Evolutionary conservation across 441 rosid species (phyloP).

Genomic region (Capsella rubella): DNA sequence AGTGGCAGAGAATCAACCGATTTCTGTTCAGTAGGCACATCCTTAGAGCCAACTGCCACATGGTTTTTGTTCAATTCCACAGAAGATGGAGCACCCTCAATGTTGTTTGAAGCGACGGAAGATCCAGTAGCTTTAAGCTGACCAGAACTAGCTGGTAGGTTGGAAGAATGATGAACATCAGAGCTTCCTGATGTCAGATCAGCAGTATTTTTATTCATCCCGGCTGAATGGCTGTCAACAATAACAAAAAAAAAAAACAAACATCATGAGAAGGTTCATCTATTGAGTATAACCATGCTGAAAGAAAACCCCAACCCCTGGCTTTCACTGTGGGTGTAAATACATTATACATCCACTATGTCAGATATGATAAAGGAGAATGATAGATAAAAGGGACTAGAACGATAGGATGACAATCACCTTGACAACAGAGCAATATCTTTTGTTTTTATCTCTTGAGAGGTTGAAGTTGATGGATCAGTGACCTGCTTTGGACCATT

Average conservation of each 20-base stretch:
- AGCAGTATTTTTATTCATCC: conserved; percentile 57
- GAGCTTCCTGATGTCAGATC: conserved; percentile 53
- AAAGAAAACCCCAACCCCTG: conserved; percentile 11
- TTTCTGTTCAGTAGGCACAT: conserved; percentile 45
- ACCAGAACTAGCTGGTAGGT: conserved; percentile 47
- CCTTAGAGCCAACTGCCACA: conserved; percentile 54
- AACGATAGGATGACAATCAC: conserved; percentile 45
- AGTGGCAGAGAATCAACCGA: conserved; percentile 49
- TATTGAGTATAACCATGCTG: conserved; percentile 7
- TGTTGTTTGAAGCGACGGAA: conserved; percentile 46
- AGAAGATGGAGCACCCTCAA: conserved; percentile 43
- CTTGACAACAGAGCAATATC: conserved; percentile 54
- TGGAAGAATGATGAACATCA: conserved; percentile 44
- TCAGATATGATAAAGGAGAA: conserved; percentile 17
- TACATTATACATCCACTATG: conserved; percentile 24
- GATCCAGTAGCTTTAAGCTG: conserved; percentile 52
- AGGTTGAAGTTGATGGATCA: conserved; percentile 52
- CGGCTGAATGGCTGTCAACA: conserved; percentile 56
- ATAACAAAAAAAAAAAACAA: conserved; percentile 24
- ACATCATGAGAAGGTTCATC: conserved; percentile 25
- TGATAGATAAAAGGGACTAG: conserved; percentile 11
- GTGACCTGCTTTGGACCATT: conserved; percentile 63
- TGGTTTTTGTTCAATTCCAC: conserved; percentile 50
- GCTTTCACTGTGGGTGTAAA: conserved; percentile 27
- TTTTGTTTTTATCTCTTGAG: conserved; percentile 58